These are phyloP conservation scores for Filobasidium wieringae DNA, from an alignment of 768 basidiomycete species.

Conservation along the genomic window DNA sequence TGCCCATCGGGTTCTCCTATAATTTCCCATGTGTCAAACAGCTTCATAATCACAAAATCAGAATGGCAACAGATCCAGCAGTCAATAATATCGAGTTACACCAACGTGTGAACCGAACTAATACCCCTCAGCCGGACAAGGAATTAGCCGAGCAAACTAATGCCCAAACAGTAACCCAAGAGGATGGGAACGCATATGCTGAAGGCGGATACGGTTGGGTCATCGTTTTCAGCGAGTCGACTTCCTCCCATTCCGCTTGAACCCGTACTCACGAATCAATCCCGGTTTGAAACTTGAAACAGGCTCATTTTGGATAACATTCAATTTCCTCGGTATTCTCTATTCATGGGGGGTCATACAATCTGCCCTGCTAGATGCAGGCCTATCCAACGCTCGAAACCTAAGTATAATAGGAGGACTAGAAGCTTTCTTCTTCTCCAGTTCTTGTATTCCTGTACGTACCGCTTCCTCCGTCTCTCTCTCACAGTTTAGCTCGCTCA, in stretches of 20 bases:
- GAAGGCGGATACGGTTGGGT: conserved; percentile 19
- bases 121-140: too few species aligned
- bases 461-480: not conserved
- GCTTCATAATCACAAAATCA: too few species aligned
- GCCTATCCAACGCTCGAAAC: conserved; percentile 4
- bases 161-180: too few species aligned
- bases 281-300: not conserved
- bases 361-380: conserved; percentile 8
- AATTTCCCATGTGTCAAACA: too few species aligned
- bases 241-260: not conserved
- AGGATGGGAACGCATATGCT: too few species aligned
- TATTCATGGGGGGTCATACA: conserved; percentile 20
- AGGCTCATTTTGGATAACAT: conserved; percentile 14
- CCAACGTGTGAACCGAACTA: too few species aligned
- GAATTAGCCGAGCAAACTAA: too few species aligned
- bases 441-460: conserved; percentile 15
- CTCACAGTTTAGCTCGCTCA: not conserved
- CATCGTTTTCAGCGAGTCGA: conserved; percentile 8
- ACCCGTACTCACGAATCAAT: not conserved
- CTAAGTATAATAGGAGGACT: conserved; percentile 15
- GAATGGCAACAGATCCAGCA: too few species aligned
- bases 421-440: conserved; percentile 9
- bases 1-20: too few species aligned
- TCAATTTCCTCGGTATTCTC: conserved; percentile 15
- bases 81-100: too few species aligned